Percentiles rank a stretch among this genome's conserved stretches.
Conservation (phyloP, 2,329 filamentous ascomycete genomes). For the Fusarium siculi region DNA sequence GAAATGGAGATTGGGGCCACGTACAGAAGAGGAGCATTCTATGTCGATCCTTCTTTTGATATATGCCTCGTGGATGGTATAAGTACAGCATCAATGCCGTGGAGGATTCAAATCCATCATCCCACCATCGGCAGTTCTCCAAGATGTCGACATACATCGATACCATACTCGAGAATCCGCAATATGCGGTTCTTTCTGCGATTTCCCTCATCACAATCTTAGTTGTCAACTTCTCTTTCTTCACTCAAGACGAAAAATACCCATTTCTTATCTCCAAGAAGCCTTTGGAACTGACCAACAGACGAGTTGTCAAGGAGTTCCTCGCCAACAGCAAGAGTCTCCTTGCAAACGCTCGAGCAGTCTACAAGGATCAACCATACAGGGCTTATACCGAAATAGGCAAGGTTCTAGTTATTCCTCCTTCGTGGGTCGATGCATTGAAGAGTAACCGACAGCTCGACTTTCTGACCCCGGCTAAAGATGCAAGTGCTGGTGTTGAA, state of each 20-base stretch:
- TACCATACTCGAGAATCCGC: not conserved
- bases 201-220: not conserved
- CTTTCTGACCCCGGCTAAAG: not conserved
- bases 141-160: not conserved
- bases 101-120: not conserved
- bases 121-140: not conserved
- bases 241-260: not conserved
- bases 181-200: not conserved
- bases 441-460: not conserved
- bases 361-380: not conserved
- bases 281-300: not conserved
- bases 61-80: not conserved
- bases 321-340: not conserved
- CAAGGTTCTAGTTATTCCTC: not conserved
- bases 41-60: not conserved
- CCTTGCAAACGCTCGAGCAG: not conserved
- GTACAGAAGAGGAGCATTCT: not conserved
- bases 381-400: not conserved
- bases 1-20: rapidly evolving
- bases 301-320: not conserved
- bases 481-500: rapidly evolving
- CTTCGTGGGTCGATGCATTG: not conserved
- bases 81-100: not conserved
- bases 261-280: not conserved
- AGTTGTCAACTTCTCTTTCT: not conserved